phyloP scores from a whole-genome alignment of 179 eudicot species.

The Spergularia azorica region DNA sequence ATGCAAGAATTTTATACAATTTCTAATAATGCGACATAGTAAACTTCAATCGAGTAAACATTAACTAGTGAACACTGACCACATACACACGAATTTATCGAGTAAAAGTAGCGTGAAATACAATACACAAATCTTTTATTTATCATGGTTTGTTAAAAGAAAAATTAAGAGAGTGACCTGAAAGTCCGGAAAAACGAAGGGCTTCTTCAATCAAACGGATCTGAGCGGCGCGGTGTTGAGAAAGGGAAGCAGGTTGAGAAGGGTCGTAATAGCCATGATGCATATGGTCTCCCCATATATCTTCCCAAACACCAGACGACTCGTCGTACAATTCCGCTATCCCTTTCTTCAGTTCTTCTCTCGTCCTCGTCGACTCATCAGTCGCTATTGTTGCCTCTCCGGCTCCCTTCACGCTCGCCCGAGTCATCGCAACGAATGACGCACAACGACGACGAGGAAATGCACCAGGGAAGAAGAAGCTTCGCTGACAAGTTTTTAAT shows the following conservation, averaged over 20 bases:
- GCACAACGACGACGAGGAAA: too few species aligned
- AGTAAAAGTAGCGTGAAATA: too few species aligned
- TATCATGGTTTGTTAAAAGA: too few species aligned
- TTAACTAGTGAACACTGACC: too few species aligned
- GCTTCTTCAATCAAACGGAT: slow-evolving; percentile 82
- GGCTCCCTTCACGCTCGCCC: slow-evolving; percentile 1
- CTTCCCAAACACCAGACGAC: slow-evolving; percentile 80
- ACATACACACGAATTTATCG: too few species aligned
- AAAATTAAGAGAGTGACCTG: slow-evolving; percentile 32
- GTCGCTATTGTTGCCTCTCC: neutral
- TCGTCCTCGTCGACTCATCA: slow-evolving; percentile 13
- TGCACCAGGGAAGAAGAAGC: too few species aligned
- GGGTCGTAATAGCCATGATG: slow-evolving; percentile 77
- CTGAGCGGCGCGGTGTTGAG: slow-evolving; percentile 76
- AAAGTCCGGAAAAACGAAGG: slow-evolving; percentile 54
- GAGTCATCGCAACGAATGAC: neutral
- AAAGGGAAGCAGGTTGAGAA: slow-evolving; percentile 32
- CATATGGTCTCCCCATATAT: slow-evolving; percentile 91
- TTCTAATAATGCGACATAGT: too few species aligned
- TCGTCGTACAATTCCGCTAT: slow-evolving; percentile 79
- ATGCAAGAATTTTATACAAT: too few species aligned
- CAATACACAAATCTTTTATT: too few species aligned
- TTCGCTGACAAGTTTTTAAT: too few species aligned
- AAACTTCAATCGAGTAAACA: too few species aligned
- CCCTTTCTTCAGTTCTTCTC: slow-evolving; percentile 48